Conservation (phyloP, 805 yeast genomes). For the Kazachstania bromeliacearum region DNA sequence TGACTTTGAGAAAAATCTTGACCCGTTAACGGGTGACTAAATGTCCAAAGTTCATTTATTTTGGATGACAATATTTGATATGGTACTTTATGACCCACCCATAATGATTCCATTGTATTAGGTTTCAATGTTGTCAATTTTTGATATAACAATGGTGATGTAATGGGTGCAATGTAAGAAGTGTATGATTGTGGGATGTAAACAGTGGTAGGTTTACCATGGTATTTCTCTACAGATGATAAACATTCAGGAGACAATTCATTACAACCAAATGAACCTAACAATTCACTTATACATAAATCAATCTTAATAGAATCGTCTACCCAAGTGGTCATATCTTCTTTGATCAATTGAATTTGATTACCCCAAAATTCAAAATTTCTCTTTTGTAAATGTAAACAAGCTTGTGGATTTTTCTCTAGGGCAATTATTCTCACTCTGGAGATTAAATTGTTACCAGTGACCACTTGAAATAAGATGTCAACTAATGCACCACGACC, state of each 20-base stretch:
- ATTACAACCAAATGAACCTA: slow-evolving; percentile 91
- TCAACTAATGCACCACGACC: slow-evolving; percentile 81
- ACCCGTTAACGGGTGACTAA: slow-evolving; percentile 39
- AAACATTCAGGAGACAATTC: slow-evolving; percentile 83
- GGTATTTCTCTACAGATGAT: slow-evolving; percentile 33
- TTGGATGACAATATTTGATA: slow-evolving; percentile 39
- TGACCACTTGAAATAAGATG: slow-evolving; percentile 14
- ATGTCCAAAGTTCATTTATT: slow-evolving; percentile 51
- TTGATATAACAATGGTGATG: slow-evolving; percentile 43
- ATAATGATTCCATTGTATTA: slow-evolving; percentile 35
- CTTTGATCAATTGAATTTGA: slow-evolving; percentile 40
- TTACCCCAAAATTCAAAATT: slow-evolving; percentile 46
- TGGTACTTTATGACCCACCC: slow-evolving; percentile 36
- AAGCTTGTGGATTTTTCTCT: slow-evolving; percentile 64
- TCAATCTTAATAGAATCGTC: slow-evolving; percentile 35
- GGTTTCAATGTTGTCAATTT: slow-evolving; percentile 15
- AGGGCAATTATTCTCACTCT: slow-evolving; percentile 42
- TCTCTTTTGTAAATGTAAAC: slow-evolving; percentile 38
- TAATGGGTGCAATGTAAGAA: slow-evolving; percentile 58
- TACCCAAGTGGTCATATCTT: slow-evolving; percentile 51
- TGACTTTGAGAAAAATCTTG: slow-evolving; percentile 14
- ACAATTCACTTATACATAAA: slow-evolving; percentile 66
- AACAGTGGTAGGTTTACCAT: slow-evolving; percentile 36
- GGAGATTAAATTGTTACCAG: slow-evolving; percentile 8
- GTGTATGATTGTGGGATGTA: slow-evolving; percentile 56